Percentiles rank a stretch among this genome's conserved stretches.
These are phyloP conservation scores for Cyberlindnera nakhonratchasimensis DNA, from an alignment of 805 yeast species.

Conservation along the genomic window DNA sequence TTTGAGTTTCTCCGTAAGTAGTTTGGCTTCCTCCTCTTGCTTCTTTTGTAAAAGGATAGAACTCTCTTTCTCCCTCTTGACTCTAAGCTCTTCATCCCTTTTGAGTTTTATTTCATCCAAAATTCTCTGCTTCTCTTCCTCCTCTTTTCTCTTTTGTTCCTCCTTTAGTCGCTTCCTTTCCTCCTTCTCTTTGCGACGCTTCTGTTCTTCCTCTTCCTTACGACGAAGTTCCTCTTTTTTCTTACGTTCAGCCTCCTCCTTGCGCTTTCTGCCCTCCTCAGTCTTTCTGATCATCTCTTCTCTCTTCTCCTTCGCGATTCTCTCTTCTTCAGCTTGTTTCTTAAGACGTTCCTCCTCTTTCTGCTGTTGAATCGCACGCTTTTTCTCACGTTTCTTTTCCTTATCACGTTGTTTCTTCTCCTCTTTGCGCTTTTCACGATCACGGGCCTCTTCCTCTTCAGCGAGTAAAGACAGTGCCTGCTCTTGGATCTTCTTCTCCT, in stretches of 20 bases:
- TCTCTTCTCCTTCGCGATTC: conserved; percentile 35
- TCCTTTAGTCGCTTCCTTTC: conserved; percentile 34
- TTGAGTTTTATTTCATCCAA: conserved; percentile 28
- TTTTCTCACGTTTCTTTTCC: conserved; percentile 71
- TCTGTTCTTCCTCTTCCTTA: conserved; percentile 36
- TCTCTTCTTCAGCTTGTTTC: conserved; percentile 40
- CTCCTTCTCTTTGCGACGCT: conserved; percentile 30
- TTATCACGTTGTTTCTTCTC: conserved; percentile 53
- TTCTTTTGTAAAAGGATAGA: conserved; percentile 4
- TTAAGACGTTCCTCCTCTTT: conserved; percentile 52
- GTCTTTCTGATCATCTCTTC: conserved; percentile 39
- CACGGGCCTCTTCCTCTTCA: conserved; percentile 69
- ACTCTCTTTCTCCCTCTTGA: conserved; percentile 5
- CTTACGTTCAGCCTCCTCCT: conserved; percentile 38
- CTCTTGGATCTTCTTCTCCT: conserved; percentile 77
- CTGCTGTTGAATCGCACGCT: conserved; percentile 51
- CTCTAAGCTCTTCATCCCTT: conserved; percentile 8
- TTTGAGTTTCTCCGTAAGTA: conserved; percentile 3
- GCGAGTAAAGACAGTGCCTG: conserved; percentile 56
- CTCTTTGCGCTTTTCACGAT: conserved; percentile 59
- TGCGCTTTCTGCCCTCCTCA: conserved; percentile 39
- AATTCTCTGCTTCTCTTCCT: conserved; percentile 33
- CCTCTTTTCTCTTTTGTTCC: conserved; percentile 33
- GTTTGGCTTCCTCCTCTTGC: conserved; percentile 4
- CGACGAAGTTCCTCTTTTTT: conserved; percentile 38